Percentiles rank a stretch among this genome's conserved stretches.
These are phyloP conservation scores for Hylodesmum podocarpum DNA, from an alignment of 306 rosid species.

Conservation along the genomic window DNA sequence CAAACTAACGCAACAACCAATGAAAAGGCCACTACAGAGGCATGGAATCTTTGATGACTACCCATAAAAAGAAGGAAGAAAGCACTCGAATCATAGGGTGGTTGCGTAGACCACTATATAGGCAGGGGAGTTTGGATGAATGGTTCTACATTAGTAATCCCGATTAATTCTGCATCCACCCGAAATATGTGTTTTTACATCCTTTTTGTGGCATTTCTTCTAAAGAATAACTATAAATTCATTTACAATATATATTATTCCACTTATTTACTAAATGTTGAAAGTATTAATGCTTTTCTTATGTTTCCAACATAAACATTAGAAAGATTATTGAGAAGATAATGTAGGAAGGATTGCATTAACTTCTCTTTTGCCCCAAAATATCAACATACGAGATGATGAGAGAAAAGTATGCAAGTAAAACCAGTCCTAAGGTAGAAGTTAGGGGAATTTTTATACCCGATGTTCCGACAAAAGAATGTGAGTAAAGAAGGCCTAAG, in stretches of 20 bases:
- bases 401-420: neutral
- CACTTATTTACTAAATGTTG: neutral
- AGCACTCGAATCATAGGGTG: neutral
- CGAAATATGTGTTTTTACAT: neutral
- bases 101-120: neutral
- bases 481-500: neutral
- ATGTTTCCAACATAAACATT: neutral
- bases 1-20: neutral
- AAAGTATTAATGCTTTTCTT: neutral
- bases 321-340: neutral
- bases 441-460: neutral
- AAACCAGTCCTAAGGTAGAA: neutral
- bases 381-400: neutral
- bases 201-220: conserved; percentile 12
- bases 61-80: conserved; percentile 1
- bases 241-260: neutral
- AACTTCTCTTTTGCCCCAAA: neutral
- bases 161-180: neutral
- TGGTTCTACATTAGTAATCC: neutral
- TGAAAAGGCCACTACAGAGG: conserved; percentile 16
- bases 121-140: neutral
- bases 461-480: neutral
- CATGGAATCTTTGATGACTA: conserved; percentile 18
- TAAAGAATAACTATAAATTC: neutral
- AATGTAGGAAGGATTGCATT: neutral